Evolutionary conservation across 768 basidiomycete species (phyloP), one percentile per base, ranked within the genome.

Genomic region (Lepiota subincarnata): DNA sequence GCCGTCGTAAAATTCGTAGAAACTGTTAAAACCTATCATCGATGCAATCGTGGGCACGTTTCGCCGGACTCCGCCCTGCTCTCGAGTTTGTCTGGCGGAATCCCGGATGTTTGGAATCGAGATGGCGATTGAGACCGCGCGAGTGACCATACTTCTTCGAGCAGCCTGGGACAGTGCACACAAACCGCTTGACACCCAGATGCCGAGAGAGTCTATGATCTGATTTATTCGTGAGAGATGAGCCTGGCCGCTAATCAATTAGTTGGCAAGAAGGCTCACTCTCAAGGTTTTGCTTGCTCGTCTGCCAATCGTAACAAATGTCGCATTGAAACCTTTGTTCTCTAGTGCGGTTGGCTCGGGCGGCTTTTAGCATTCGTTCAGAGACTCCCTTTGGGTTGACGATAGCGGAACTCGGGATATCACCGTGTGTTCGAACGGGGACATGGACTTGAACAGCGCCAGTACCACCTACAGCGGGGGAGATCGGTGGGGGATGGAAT

Each of bases 241-340:
- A n/a, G n/a, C 31, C 2, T 11, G 10, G 28, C 10, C 16, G 12
- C 18, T 39, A 3, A 38, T 16, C 24, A 11, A 3, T 8, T 18
- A 39, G 5, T 31, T 47, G 16, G 31, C 16, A n/a, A 35, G 14
- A 16, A 31, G 19, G 37, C 53, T 39, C 28, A 54, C 53, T 54
- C 8, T 54, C 46, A 0, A 54, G 45, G 28, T 54, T 54, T 37
- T 54, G 53, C 45, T 54, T 54, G 28, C 53, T 54, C 5, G 53
- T 54, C 35, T 54, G 53, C 13, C 45, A 54, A 20, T 54, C 41
- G 10, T 40, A 26, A n/a, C 53, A 54, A 14, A 54, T 26, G 2
- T 16, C 2, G 19, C 53, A 54, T 1, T 28, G 44, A 26, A 54
- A 54, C 18, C 40, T 54, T 37, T 45, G 45, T 24, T 48, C 53